These are phyloP conservation scores for Leccinum insigne DNA, from an alignment of 1,284 basidiomycete species.

Conservation along the genomic window DNA sequence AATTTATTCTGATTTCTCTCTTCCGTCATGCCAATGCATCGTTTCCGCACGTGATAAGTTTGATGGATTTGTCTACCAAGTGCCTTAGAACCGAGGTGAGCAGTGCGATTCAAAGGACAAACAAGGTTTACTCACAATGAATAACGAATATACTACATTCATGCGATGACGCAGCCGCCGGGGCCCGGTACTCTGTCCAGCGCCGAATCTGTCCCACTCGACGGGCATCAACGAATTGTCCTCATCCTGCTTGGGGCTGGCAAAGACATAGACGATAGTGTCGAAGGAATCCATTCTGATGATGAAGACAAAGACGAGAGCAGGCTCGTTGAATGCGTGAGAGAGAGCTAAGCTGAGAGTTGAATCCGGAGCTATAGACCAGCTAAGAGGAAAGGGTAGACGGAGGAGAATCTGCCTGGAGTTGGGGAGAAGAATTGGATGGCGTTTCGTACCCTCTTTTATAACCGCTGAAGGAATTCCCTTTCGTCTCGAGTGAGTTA, in stretches of 20 bases:
- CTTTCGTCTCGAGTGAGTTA: neutral
- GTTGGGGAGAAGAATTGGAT: neutral
- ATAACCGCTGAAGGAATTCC: slow-evolving; percentile 12
- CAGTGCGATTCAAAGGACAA: neutral
- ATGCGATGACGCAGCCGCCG: slow-evolving; percentile 22
- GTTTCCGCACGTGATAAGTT: no score
- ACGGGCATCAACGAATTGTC: slow-evolving; percentile 12
- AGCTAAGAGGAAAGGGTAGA: neutral
- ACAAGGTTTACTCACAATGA: slow-evolving; percentile 22
- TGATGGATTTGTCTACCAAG: no score
- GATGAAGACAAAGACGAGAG: neutral
- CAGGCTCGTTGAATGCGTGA: neutral
- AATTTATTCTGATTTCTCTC: no score
- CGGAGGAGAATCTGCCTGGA: neutral
- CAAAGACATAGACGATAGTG: slow-evolving; percentile 17
- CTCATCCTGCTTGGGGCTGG: slow-evolving; percentile 6
- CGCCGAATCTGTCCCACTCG: slow-evolving; percentile 6
- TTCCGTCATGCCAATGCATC: no score
- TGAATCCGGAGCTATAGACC: neutral
- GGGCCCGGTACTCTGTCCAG: neutral
- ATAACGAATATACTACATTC: slow-evolving; percentile 17
- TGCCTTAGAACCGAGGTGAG: slow-evolving; percentile 16
- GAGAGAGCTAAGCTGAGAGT: neutral
- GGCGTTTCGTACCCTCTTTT: slow-evolving; percentile 14
- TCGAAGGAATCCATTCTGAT: slow-evolving; percentile 25